Base-by-base conservation (phyloP, 1,139 yeast species). In the Saccharomycopsis hybrid region DNA sequence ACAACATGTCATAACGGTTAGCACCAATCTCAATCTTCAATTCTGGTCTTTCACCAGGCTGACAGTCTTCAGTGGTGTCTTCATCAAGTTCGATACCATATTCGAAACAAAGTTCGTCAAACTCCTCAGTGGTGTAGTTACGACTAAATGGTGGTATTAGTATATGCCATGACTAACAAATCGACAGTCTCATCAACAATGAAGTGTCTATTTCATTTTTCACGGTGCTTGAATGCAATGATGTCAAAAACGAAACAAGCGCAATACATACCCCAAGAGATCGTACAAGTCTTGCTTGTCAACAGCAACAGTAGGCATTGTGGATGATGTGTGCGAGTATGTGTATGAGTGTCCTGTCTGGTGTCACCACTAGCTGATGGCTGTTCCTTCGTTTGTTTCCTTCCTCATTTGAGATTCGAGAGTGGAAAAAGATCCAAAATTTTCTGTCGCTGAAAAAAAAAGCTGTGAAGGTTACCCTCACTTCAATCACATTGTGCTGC, bases 41-140 rank as follows among this genome's bases (percentile, higher is more conserved):
- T 69, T 90, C 95, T 27, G 99, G 97, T 67, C 97, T 87, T 70
- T 90, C 97, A 55, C 80, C 83, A 44, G 78, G 82, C 52, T 77
- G 83, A 56, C 86, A 83, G 48, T 84, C 94, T 47, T 84, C 88
- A 44, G 94, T 85, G 55, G 77, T 71, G 66, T 94, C 98, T 71
- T 94, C 98, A 66, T 94, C 99, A 58, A 94, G 77, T 71, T 94
- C 99, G 60, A 94, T 82, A 60, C 99, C 99, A 60, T 90, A 94
- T 63, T 90, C 95, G 72, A 94, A 94, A 71, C 98, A 94, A 60
- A 94, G 78, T 68, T 90, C 97, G 65, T 94, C 98, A 63, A 94
- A 90, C 65, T 90, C 98, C 62, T 88, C 81, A 58, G 94, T 85
- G 62, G 96, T 78, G 70, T 89, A 92, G 50, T 74, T 67, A 63